A percentile compares a stretch with the other conserved stretches of the same genome.
Conservation (phyloP, 2,329 filamentous ascomycete species). For the Cladosporium colombiae region DNA sequence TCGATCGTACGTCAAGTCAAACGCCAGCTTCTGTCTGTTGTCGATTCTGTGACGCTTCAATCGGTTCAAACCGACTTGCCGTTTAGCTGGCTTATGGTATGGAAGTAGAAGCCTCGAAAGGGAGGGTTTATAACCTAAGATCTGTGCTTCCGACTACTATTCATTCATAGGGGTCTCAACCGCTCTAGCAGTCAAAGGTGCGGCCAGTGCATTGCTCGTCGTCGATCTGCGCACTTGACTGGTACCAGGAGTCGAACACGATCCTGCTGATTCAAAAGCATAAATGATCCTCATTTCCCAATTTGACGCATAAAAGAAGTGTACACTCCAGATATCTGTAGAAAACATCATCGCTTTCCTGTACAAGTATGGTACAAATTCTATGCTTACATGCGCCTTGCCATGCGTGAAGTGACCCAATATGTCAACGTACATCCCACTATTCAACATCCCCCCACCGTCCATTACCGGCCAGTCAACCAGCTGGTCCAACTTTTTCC, state of each 20-base stretch:
- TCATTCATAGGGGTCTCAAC: not conserved
- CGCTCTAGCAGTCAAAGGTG: not conserved
- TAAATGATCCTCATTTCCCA: not conserved
- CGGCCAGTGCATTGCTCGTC: not conserved
- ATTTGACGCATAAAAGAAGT: not conserved
- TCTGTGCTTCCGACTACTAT: not conserved
- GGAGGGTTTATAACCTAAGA: not conserved
- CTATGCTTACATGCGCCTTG: slow-evolving; percentile 21
- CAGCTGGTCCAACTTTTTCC: slow-evolving; percentile 49
- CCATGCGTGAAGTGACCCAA: slow-evolving; percentile 17
- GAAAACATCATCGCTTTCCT: slow-evolving; percentile 10
- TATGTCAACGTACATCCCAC: not conserved
- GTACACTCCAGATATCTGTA: not conserved
- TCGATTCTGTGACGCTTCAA: too few relatives aligned
- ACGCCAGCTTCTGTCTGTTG: not conserved
- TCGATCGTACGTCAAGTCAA: not conserved
- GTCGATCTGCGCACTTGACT: not conserved
- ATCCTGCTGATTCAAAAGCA: not conserved
- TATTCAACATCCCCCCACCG: not conserved
- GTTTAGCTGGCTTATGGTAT: not conserved
- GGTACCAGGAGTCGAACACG: not conserved
- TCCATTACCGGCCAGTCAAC: slow-evolving; percentile 29
- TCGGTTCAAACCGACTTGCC: not conserved
- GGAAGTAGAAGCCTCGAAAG: not conserved
- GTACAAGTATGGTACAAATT: slow-evolving; percentile 18